Evolutionary conservation across 352 stramenopile species (phyloP).

Genomic region (Pythium volutum): DNA sequence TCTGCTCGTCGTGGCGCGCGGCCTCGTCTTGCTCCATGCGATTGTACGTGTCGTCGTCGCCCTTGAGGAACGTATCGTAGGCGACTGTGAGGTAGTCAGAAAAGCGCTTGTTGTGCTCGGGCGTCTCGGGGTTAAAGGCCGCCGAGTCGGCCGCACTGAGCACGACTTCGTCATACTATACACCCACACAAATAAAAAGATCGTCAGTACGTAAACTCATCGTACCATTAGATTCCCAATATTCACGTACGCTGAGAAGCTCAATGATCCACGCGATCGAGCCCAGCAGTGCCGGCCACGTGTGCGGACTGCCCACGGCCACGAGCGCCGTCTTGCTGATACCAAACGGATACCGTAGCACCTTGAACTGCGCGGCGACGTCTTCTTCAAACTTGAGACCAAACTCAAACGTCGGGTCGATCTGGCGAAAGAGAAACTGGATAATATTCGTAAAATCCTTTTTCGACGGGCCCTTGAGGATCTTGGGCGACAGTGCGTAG

Average conservation of each 20-base stretch:
- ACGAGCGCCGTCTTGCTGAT: constrained; percentile 96
- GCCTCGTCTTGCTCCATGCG: constrained; percentile 80
- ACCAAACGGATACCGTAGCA: constrained; percentile 92
- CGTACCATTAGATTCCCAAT: too few species aligned
- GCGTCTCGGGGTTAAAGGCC: constrained; percentile 60
- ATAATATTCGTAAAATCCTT: constrained; percentile 98
- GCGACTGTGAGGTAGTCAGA: constrained; percentile 93
- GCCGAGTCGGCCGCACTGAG: constrained; percentile 41
- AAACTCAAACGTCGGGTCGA: constrained; percentile 92
- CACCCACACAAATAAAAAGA: constrained; percentile 1
- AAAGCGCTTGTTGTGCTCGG: constrained; percentile 85
- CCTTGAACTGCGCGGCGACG: constrained; percentile 64
- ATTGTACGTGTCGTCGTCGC: constrained; percentile 91
- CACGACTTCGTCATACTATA: constrained; percentile 87
- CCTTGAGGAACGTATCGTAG: constrained; percentile 93
- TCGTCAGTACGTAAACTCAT: too few species aligned
- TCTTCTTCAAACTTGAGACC: constrained; percentile 76
- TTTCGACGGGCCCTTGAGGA: constrained; percentile 91
- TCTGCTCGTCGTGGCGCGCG: constrained; percentile 48
- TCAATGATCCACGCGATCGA: constrained; percentile 97
- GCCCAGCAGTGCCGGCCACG: constrained; percentile 94
- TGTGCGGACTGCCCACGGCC: constrained; percentile 93
- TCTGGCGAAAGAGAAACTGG: constrained; percentile 93
- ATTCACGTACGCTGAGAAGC: constrained; percentile 73
- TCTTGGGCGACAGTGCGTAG: constrained; percentile 88